Evolutionary conservation across 2,329 filamentous ascomycete species (phyloP).

Genomic region (Tolypocladium guangdongense): DNA sequence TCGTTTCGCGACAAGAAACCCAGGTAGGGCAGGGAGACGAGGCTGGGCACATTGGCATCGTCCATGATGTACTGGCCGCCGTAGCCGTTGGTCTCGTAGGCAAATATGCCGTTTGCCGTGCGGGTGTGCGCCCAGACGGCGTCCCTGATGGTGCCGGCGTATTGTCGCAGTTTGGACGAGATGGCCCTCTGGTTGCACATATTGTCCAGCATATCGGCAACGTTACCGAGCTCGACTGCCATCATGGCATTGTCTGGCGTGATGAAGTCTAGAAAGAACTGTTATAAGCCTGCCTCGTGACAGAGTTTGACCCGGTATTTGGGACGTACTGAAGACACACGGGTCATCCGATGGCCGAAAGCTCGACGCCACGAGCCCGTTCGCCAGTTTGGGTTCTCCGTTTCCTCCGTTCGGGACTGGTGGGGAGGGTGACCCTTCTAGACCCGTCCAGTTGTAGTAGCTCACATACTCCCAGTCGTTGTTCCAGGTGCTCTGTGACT

Average conservation of each 20-base stretch:
- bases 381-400: constrained; percentile 67
- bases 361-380: constrained; percentile 66
- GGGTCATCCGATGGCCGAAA: constrained; percentile 80
- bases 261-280: constrained; percentile 32
- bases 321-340: constrained; percentile 46
- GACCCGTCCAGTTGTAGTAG: constrained; percentile 19
- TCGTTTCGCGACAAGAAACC: constrained; percentile 49
- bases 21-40: constrained; percentile 54
- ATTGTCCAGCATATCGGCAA: constrained; percentile 52
- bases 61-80: constrained; percentile 58
- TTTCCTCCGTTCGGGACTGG: constrained; percentile 55
- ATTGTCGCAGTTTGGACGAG: constrained; percentile 24
- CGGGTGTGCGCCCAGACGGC: constrained; percentile 46
- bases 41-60: constrained; percentile 59
- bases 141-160: constrained; percentile 52
- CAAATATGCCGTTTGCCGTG: constrained; percentile 51
- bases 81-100: constrained; percentile 68
- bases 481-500: constrained; percentile 15
- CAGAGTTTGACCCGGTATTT: background rate
- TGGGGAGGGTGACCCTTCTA: constrained; percentile 11
- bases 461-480: constrained; percentile 14
- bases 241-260: constrained; percentile 26
- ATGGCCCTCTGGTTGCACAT: constrained; percentile 63
- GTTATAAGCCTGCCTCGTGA: background rate
- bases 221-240: constrained; percentile 39